Conservation (phyloP, 2,329 filamentous ascomycete species). For the Triangularia setosa region DNA sequence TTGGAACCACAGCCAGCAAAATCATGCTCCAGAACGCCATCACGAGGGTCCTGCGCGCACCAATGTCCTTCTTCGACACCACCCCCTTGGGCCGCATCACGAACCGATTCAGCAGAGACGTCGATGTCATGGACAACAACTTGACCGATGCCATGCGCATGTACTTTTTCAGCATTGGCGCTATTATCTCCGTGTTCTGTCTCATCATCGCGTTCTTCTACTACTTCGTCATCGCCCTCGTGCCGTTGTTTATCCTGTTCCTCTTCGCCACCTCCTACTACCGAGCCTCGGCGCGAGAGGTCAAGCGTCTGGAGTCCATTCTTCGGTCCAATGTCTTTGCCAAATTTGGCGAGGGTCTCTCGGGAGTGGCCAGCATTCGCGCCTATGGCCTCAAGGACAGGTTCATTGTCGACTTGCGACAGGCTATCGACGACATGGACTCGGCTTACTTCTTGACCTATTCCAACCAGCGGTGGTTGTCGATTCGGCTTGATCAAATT, state of each 20-base stretch:
- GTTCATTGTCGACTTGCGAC: conserved; percentile 67
- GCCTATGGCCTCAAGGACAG: conserved; percentile 79
- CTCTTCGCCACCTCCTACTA: conserved; percentile 83
- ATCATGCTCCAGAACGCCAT: conserved; percentile 79
- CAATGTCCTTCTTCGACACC: conserved; percentile 95
- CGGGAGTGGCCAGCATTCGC: conserved; percentile 77
- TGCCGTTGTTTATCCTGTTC: conserved; percentile 70
- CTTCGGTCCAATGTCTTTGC: conserved; percentile 85
- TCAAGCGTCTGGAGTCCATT: conserved; percentile 90
- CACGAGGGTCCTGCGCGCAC: conserved; percentile 65
- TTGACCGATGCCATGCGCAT: conserved; percentile 86
- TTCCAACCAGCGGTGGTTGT: conserved; percentile 92
- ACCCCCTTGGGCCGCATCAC: conserved; percentile 93
- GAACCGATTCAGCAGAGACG: conserved; percentile 92
- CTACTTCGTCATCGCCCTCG: conserved; percentile 67
- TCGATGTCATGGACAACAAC: conserved; percentile 95
- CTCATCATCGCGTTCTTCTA: conserved; percentile 95
- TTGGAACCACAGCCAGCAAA: conserved; percentile 78
- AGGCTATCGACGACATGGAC: conserved; percentile 85
- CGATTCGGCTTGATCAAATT: conserved; percentile 77
- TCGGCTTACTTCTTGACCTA: conserved; percentile 93
- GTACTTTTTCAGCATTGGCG: conserved; percentile 81
- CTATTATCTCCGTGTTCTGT: conserved; percentile 78
- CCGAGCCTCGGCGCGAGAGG: conserved; percentile 82
- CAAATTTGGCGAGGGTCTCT: conserved; percentile 85